These are phyloP conservation scores for Echinosophora koreensis DNA, from an alignment of 306 rosid genomes.

Conservation along the genomic window DNA sequence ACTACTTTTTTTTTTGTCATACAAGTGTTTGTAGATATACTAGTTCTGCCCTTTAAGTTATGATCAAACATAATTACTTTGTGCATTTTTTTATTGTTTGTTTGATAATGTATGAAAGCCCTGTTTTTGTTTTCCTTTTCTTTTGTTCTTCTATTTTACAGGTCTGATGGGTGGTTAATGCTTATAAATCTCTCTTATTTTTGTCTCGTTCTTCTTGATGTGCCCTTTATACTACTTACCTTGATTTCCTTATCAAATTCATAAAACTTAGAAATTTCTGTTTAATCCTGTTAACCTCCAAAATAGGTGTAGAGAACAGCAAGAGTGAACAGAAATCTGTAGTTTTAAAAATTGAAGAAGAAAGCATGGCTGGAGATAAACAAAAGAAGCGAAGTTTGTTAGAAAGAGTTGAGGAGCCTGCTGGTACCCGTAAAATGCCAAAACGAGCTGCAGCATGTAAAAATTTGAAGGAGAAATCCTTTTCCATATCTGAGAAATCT, in stretches of 20 bases:
- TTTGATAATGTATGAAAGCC: background rate
- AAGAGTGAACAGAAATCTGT: conserved; percentile 38
- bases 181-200: conserved; percentile 2
- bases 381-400: conserved; percentile 66
- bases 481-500: conserved; percentile 61
- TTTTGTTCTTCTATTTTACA: conserved; percentile 5
- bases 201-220: background rate
- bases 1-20: background rate
- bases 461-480: conserved; percentile 71
- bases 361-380: conserved; percentile 46
- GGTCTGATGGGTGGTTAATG: conserved; percentile 18
- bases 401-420: conserved; percentile 54
- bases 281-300: background rate
- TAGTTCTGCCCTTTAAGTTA: conserved; percentile 28
- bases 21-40: conserved; percentile 17
- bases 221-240: background rate
- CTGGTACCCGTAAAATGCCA: conserved; percentile 77
- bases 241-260: background rate
- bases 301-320: conserved; percentile 51
- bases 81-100: conserved; percentile 1
- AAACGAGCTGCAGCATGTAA: conserved; percentile 83
- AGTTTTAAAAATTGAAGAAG: conserved; percentile 43
- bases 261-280: background rate
- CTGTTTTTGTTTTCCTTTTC: conserved; percentile 8
- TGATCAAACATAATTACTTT: conserved; percentile 5